Conservation (phyloP, 805 yeast species). For the Phaffomyces thermotolerans region DNA sequence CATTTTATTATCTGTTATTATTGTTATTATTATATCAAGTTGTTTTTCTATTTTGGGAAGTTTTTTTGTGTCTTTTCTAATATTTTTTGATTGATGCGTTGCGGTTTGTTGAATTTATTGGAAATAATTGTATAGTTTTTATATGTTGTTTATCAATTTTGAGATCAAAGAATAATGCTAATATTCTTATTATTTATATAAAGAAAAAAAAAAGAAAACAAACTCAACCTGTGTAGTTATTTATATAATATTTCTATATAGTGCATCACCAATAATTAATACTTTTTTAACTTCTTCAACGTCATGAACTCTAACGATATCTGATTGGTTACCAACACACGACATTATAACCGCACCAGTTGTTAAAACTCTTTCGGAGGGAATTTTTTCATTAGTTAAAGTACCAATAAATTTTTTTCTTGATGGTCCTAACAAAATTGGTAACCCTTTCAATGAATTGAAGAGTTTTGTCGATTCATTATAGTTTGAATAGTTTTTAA, state of each 20-base stretch:
- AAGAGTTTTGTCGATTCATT: slow-evolving; percentile 17
- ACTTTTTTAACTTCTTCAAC: slow-evolving; percentile 51
- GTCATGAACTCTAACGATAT: slow-evolving; percentile 87
- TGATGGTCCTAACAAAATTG: slow-evolving; percentile 80
- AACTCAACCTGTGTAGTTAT: background rate
- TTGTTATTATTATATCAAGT: background rate
- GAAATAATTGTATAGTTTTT: no score
- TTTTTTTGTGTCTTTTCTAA: no score
- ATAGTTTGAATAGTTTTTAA: slow-evolving; percentile 42
- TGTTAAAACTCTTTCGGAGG: slow-evolving; percentile 63
- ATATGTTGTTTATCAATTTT: no score
- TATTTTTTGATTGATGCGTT: no score
- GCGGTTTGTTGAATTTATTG: no score
- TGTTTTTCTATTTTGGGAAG: no score
- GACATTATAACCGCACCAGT: slow-evolving; percentile 73
- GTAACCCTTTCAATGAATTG: slow-evolving; percentile 31
- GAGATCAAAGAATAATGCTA: no score
- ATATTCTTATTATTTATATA: no score
- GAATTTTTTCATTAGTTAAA: slow-evolving; percentile 48
- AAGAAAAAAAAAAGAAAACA: no score
- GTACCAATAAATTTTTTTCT: slow-evolving; percentile 82
- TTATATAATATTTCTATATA: slow-evolving; percentile 37
- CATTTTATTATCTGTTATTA: background rate
- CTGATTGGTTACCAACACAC: slow-evolving; percentile 64
- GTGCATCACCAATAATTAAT: slow-evolving; percentile 63